These are phyloP conservation scores for Graphiopsis chlorocephala DNA, from an alignment of 2,329 filamentous ascomycete genomes.

Conservation along the genomic window DNA sequence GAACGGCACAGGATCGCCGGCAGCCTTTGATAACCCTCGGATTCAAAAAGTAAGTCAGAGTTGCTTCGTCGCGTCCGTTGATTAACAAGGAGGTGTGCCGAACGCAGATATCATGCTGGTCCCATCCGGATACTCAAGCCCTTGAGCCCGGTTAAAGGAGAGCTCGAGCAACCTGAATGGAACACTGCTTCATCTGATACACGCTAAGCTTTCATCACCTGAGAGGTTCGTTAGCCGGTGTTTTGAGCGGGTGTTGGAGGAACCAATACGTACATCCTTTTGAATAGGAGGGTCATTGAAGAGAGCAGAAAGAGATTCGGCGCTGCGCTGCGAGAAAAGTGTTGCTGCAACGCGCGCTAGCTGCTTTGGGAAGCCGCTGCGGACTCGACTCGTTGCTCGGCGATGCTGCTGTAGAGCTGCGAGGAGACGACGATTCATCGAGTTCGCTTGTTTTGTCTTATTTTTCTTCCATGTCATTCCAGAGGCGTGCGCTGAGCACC, in stretches of 20 bases:
- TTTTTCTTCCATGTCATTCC: background rate
- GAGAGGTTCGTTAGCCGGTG: conserved; percentile 25
- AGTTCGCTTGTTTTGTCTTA: background rate
- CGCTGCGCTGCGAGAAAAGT: conserved; percentile 11
- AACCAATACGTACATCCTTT: conserved; percentile 72
- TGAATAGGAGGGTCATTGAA: conserved; percentile 97
- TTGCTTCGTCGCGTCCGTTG: conserved; percentile 94
- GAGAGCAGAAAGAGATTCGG: conserved; percentile 43
- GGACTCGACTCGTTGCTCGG: conserved; percentile 5
- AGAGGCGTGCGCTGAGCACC: background rate
- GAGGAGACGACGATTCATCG: background rate
- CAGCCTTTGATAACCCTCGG: conserved; percentile 7
- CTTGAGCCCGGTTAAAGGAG: conserved; percentile 89
- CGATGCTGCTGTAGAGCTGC: background rate
- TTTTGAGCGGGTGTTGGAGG: background rate
- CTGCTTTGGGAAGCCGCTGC: conserved; percentile 8
- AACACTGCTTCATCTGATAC: conserved; percentile 69
- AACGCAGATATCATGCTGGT: conserved; percentile 96
- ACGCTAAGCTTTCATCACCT: conserved; percentile 99
- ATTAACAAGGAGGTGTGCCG: conserved; percentile 99
- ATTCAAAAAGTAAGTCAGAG: conserved; percentile 65
- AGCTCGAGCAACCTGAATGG: conserved; percentile 52
- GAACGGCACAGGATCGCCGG: conserved; percentile 9
- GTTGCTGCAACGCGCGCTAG: conserved; percentile 27
- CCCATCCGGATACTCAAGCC: conserved; percentile 66